These are phyloP conservation scores for Phaeodactylum tricornutum DNA, from an alignment of 108 stramenopile genomes.

Conservation along the genomic window DNA sequence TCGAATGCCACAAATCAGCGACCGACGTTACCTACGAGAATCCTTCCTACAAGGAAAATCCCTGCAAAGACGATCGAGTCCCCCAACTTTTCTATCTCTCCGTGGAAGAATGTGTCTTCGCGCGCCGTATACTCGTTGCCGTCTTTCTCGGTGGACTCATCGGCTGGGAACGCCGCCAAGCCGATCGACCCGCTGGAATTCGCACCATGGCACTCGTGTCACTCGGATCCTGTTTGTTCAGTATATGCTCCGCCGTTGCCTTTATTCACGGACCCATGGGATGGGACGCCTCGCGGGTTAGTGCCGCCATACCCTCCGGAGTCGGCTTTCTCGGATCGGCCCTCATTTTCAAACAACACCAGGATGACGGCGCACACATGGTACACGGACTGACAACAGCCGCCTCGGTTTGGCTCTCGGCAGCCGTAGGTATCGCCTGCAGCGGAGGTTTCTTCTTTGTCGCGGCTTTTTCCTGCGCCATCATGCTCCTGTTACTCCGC, in stretches of 20 bases:
- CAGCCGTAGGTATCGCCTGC: constrained; percentile 80
- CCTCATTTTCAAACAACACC: constrained; percentile 64
- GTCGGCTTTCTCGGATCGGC: constrained; percentile 86
- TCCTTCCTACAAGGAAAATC: constrained; percentile 34
- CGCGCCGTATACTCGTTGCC: constrained; percentile 45
- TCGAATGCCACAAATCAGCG: constrained; percentile 11
- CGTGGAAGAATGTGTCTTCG: constrained; percentile 56
- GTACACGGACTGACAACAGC: constrained; percentile 83
- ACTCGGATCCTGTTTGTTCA: constrained; percentile 82
- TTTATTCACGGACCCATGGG: constrained; percentile 76
- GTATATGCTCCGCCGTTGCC: constrained; percentile 69
- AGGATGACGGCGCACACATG: constrained; percentile 29
- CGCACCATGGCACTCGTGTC: constrained; percentile 85
- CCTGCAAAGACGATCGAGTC: constrained; percentile 36
- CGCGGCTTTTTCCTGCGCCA: constrained; percentile 36
- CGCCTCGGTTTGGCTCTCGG: constrained; percentile 81
- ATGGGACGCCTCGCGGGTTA: constrained; percentile 71
- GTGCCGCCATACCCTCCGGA: constrained; percentile 78
- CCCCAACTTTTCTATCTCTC: constrained; percentile 37
- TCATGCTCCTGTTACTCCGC: constrained; percentile 72
- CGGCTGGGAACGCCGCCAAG: constrained; percentile 75
- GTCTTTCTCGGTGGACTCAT: constrained; percentile 56
- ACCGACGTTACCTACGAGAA: constrained; percentile 28
- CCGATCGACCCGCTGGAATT: constrained; percentile 86
- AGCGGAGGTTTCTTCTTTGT: constrained; percentile 60